phyloP scores from a whole-genome alignment of 2,329 filamentous ascomycete genomes.

The Aspergillus pseudoviridinutans region DNA sequence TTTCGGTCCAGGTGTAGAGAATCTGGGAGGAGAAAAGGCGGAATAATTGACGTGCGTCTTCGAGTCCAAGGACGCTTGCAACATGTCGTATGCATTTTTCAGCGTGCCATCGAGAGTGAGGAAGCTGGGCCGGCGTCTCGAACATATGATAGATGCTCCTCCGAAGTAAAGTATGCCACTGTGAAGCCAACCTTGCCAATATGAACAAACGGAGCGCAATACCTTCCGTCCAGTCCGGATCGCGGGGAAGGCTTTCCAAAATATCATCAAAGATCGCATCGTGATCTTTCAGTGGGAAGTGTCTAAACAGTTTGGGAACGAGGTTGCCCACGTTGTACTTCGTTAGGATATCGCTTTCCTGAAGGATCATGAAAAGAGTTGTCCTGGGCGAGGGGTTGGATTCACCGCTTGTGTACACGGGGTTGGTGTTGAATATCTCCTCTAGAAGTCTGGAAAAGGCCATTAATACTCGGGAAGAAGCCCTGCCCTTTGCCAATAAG shows the following conservation, averaged over 20 bases:
- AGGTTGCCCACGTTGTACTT: constrained; percentile 71
- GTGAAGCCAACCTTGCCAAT: constrained; percentile 70
- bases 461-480: constrained; percentile 67
- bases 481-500: constrained; percentile 62
- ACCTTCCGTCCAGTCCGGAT: constrained; percentile 69
- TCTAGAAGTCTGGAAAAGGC: constrained; percentile 66
- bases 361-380: constrained; percentile 69
- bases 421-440: constrained; percentile 61
- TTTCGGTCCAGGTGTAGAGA: constrained; percentile 82
- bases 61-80: constrained; percentile 60
- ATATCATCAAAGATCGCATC: constrained; percentile 82
- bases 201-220: constrained; percentile 79
- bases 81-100: constrained; percentile 66
- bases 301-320: constrained; percentile 70
- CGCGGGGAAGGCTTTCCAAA: constrained; percentile 69
- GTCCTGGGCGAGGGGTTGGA: constrained; percentile 63
- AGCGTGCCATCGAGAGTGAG: constrained; percentile 64
- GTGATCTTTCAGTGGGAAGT: constrained; percentile 78
- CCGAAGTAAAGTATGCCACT: constrained; percentile 81
- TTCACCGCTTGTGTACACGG: constrained; percentile 61
- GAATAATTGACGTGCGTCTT: constrained; percentile 69
- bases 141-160: constrained; percentile 92
- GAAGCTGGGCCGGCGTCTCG: constrained; percentile 75
- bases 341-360: constrained; percentile 62
- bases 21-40: constrained; percentile 81